phyloP scores from a whole-genome alignment of 2,329 filamentous ascomycete species.

The Zopfia rhizophila region DNA sequence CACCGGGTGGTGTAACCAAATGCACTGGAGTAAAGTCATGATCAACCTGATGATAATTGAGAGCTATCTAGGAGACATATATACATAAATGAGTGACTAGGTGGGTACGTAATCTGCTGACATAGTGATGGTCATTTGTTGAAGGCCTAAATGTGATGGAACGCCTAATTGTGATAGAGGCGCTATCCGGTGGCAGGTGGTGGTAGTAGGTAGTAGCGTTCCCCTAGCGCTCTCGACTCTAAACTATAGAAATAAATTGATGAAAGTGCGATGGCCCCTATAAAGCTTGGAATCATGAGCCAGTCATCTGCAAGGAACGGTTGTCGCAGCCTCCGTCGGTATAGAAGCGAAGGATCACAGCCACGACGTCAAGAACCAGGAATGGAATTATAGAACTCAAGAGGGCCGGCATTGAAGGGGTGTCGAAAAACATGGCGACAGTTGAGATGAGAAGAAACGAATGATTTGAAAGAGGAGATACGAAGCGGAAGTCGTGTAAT shows the following conservation, averaged over 20 bases:
- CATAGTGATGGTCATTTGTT: no score
- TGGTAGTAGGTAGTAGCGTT: slow-evolving; percentile 3
- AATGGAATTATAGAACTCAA: slow-evolving; percentile 10
- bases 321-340: slow-evolving; percentile 8
- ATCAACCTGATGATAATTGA: no score
- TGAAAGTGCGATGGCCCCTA: slow-evolving; percentile 4
- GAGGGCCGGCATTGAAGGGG: slow-evolving; percentile 1
- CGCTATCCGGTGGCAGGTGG: no score
- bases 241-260: slow-evolving; percentile 14
- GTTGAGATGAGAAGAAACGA: not conserved
- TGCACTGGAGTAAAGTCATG: no score
- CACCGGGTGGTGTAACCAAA: no score
- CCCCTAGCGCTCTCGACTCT: slow-evolving; percentile 8
- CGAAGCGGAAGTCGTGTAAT: not conserved
- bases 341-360: slow-evolving; percentile 14
- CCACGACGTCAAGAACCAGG: slow-evolving; percentile 9
- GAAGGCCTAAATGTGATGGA: no score
- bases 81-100: no score
- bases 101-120: no score
- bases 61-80: no score
- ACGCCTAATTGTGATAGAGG: no score
- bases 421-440: slow-evolving; percentile 10
- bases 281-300: slow-evolving; percentile 13
- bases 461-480: not conserved
- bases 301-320: slow-evolving; percentile 13